Evolutionary conservation across 805 yeast genomes (phyloP).

Genomic region (Jamesozyma piceae): DNA sequence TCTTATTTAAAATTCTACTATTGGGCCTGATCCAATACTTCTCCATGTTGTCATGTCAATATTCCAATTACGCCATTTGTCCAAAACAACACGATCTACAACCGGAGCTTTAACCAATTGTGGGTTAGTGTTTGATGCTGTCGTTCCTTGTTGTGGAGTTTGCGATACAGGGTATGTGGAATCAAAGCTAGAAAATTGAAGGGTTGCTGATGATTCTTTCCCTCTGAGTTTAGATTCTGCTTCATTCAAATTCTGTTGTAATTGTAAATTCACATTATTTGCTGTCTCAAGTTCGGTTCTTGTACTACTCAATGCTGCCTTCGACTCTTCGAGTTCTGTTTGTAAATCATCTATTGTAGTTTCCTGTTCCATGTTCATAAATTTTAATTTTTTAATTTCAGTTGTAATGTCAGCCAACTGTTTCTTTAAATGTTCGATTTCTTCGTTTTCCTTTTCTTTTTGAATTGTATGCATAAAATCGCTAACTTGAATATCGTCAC

Average conservation of each 20-base stretch:
- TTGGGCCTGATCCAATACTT: constrained; percentile 56
- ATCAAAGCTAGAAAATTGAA: constrained; percentile 13
- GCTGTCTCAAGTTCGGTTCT: background rate
- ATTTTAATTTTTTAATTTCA: constrained; percentile 28
- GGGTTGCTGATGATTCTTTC: constrained; percentile 1
- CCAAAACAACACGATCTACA: constrained; percentile 45
- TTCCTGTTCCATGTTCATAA: constrained; percentile 28
- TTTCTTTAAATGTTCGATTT: constrained; percentile 30
- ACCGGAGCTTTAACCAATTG: constrained; percentile 4
- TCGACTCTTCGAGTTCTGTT: constrained; percentile 24
- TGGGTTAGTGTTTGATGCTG: background rate
- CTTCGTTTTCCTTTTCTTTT: constrained; percentile 29
- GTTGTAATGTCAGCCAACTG: constrained; percentile 33
- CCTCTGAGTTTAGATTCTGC: constrained; percentile 4
- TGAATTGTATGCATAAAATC: constrained; percentile 24
- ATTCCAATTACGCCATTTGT: constrained; percentile 77
- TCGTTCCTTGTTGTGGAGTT: background rate
- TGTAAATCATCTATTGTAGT: constrained; percentile 30
- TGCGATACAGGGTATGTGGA: constrained; percentile 5
- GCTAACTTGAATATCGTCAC: constrained; percentile 8
- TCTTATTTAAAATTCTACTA: constrained; percentile 35
- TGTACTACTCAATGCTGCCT: constrained; percentile 2
- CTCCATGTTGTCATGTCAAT: constrained; percentile 82
- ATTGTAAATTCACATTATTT: constrained; percentile 7
- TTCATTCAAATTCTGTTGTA: constrained; percentile 18